phyloP scores from a whole-genome alignment of 2,329 filamentous ascomycete species.

The Tolypocladium guangdongense region DNA sequence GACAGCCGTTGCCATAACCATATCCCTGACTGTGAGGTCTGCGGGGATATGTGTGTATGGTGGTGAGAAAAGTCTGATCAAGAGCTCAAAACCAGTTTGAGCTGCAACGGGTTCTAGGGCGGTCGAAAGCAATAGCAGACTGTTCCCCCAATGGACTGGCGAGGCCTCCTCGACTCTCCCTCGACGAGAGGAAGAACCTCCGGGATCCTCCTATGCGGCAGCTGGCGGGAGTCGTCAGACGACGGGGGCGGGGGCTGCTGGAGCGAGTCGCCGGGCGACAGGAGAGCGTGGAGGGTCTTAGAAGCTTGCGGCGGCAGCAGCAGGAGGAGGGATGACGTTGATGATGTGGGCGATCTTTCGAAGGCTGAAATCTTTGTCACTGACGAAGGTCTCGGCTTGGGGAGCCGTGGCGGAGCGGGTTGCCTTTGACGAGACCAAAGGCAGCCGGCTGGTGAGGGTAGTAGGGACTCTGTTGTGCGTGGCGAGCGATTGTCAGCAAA shows the following conservation, averaged over 20 bases:
- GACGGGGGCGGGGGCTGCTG: constrained; percentile 37
- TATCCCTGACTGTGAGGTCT: constrained; percentile 33
- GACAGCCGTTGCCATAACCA: constrained; percentile 55
- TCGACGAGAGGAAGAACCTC: constrained; percentile 98
- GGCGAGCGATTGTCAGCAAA: neutral
- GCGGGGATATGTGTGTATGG: neutral
- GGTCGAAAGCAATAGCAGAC: constrained; percentile 92
- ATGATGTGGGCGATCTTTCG: constrained; percentile 55
- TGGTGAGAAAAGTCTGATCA: neutral
- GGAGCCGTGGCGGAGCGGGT: constrained; percentile 47
- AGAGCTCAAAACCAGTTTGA: constrained; percentile 1
- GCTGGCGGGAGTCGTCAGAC: constrained; percentile 61
- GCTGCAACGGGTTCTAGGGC: constrained; percentile 59
- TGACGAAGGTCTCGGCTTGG: constrained; percentile 48
- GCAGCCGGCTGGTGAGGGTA: constrained; percentile 23
- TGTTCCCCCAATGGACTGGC: constrained; percentile 82
- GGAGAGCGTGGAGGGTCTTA: constrained; percentile 38
- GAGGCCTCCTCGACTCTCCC: constrained; percentile 99
- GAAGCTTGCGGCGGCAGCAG: constrained; percentile 32
- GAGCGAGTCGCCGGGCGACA: constrained; percentile 39
- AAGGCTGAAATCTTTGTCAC: constrained; percentile 61
- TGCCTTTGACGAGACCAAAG: constrained; percentile 63
- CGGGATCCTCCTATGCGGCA: constrained; percentile 99
- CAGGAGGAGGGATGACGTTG: constrained; percentile 52
- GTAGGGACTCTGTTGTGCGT: neutral